Conservation (phyloP, 2,329 filamentous ascomycete genomes). For the Cladosporium cucumerinum region DNA sequence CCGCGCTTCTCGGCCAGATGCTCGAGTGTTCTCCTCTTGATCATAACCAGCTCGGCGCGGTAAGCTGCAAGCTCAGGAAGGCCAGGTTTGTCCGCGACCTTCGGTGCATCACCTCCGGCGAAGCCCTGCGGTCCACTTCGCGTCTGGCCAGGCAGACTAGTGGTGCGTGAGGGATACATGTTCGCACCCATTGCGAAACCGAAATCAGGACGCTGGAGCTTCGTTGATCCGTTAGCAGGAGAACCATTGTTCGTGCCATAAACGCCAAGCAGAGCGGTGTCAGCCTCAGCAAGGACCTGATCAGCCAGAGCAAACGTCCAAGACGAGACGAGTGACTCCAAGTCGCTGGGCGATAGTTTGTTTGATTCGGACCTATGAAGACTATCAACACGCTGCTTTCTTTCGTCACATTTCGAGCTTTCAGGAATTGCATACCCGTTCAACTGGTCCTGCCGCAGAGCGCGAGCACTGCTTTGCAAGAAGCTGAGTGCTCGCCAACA, state of each 20-base stretch:
- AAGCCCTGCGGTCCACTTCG: conserved; percentile 21
- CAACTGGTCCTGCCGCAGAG: conserved; percentile 74
- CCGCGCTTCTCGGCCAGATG: conserved; percentile 66
- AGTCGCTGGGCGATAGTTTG: conserved; percentile 1
- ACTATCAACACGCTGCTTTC: conserved; percentile 5
- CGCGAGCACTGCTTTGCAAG: conserved; percentile 72
- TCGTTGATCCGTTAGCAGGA: not conserved
- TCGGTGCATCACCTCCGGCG: conserved; percentile 16
- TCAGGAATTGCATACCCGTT: conserved; percentile 49
- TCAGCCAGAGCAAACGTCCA: conserved; percentile 75
- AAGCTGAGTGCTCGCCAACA: conserved; percentile 81
- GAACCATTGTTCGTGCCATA: not conserved
- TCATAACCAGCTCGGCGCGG: conserved; percentile 74
- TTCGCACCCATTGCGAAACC: conserved; percentile 31
- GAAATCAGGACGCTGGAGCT: conserved; percentile 23
- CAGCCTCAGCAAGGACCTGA: conserved; percentile 71
- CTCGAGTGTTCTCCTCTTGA: conserved; percentile 77
- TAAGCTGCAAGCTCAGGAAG: conserved; percentile 78
- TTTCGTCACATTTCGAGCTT: not conserved
- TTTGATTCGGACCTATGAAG: conserved; percentile 6
- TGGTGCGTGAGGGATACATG: conserved; percentile 31
- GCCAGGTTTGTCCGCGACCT: conserved; percentile 39
- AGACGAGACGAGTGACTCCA: conserved; percentile 59
- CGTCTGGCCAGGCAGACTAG: conserved; percentile 23
- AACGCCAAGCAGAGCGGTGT: conserved; percentile 10